phyloP scores from a whole-genome alignment of 2,329 filamentous ascomycete genomes.

The Trichoderma breve region DNA sequence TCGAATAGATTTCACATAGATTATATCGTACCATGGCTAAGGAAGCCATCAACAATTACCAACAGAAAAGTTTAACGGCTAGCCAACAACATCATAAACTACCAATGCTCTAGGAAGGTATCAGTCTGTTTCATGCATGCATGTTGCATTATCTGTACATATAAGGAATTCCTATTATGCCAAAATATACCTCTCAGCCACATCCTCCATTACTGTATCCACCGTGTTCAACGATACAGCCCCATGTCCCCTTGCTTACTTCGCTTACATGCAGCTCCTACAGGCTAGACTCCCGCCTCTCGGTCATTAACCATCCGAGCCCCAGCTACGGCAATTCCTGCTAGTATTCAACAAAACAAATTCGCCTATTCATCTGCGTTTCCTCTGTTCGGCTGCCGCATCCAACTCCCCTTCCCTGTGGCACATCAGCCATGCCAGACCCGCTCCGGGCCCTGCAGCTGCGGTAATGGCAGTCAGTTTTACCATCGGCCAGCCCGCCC shows the following conservation, averaged over 20 bases:
- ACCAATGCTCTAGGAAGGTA: neutral
- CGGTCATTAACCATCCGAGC: neutral
- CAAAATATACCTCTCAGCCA: neutral
- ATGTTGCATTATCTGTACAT: neutral
- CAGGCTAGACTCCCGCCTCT: neutral
- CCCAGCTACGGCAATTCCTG: neutral
- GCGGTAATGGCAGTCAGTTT: neutral
- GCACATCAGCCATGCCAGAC: neutral
- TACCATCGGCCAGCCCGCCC: neutral
- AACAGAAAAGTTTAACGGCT: neutral
- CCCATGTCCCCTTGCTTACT: neutral
- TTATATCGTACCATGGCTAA: neutral
- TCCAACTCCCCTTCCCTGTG: constrained; percentile 1
- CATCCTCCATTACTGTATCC: neutral
- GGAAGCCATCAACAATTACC: neutral
- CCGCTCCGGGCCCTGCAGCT: neutral
- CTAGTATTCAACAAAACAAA: neutral
- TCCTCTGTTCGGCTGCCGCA: neutral
- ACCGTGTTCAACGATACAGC: neutral
- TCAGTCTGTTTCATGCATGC: neutral
- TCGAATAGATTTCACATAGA: neutral
- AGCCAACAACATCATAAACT: neutral
- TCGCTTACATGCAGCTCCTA: neutral
- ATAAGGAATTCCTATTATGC: neutral
- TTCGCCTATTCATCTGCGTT: neutral